Conservation (phyloP, 1,284 basidiomycete genomes). For the Rhodotorula glutinis region DNA sequence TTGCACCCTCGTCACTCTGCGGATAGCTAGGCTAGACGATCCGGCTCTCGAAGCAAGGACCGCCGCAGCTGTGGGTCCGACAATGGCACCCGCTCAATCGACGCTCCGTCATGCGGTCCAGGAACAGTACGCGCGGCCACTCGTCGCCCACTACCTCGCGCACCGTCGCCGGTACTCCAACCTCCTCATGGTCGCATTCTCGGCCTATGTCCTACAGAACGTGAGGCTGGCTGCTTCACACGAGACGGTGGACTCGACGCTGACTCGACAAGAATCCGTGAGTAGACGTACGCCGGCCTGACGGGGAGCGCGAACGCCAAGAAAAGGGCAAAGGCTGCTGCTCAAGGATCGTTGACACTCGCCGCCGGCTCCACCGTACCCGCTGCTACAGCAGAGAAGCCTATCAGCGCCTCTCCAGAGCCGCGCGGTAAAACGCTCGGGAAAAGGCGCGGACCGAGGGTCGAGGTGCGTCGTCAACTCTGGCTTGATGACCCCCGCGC, state of each 20-base stretch:
- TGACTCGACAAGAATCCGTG: too few relatives aligned
- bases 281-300: conserved; percentile 28
- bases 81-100: background rate
- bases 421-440: conserved; percentile 16
- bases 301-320: conserved; percentile 14
- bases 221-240: conserved; percentile 12
- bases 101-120: background rate
- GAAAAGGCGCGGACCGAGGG: conserved; percentile 23
- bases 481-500: too few relatives aligned
- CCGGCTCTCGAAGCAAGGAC: too few relatives aligned
- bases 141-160: conserved; percentile 22
- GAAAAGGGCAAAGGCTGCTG: conserved; percentile 3
- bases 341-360: background rate
- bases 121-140: conserved; percentile 4
- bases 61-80: too few relatives aligned
- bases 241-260: too few relatives aligned
- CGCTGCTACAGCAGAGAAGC: too few relatives aligned
- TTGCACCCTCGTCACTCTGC: too few relatives aligned
- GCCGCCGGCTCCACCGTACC: too few relatives aligned
- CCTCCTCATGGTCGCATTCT: conserved; percentile 33
- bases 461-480: conserved; percentile 20
- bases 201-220: conserved; percentile 29
- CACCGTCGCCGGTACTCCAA: conserved; percentile 22
- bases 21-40: too few relatives aligned
- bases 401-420: background rate